Evolutionary conservation across 73 alveolate genomes (phyloP), one percentile per base, ranked within the genome.

Genomic region (Paramecium pentaurelia): DNA sequence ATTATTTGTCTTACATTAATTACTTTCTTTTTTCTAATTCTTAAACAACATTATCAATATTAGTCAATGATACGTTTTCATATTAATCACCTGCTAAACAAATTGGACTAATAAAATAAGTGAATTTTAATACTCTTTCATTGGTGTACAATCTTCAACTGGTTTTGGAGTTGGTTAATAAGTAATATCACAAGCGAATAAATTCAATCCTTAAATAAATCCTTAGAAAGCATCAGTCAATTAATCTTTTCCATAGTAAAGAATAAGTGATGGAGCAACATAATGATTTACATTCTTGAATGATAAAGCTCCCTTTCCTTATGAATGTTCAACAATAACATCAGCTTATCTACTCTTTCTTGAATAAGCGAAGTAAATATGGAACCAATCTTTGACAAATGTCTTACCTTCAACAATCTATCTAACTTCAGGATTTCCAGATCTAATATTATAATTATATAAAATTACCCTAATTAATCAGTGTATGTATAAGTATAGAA

Each of bases 101-200:
- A 7, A 80, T 80, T 18, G 91, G 91, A 32, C 91, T 80, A 42
- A 2, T 6, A 38, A 27, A 45, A 44, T n/a, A 80, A 80, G 14
- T 25, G 8, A 0, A 34, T 32, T 40, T 22, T 14, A 45, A 45
- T 80, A 80, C 91, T 80, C 91, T 47, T 80, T 80, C 32, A 45
- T 25, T n/a, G 75, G 71, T 18, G 75, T 44, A 28, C 71, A 45
- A 42, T 80, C 91, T 45, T 80, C 91, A 22, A 27, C 47, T 40
- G 91, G 91, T 49, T 80, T 80, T 7, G 91, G 91, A 45, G 75
- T 80, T 44, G 91, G 91, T 11, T 25, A 49, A 80, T 80, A 80
- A 12, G 71, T 45, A 20, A 49, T 42, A 30, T 80, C 75, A 80
- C 75, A 80, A 20, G 73, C 75, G 32, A 45, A 45, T 4, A 80